phyloP scores from a whole-genome alignment of 345 rosid genomes.

The Draba incana region DNA sequence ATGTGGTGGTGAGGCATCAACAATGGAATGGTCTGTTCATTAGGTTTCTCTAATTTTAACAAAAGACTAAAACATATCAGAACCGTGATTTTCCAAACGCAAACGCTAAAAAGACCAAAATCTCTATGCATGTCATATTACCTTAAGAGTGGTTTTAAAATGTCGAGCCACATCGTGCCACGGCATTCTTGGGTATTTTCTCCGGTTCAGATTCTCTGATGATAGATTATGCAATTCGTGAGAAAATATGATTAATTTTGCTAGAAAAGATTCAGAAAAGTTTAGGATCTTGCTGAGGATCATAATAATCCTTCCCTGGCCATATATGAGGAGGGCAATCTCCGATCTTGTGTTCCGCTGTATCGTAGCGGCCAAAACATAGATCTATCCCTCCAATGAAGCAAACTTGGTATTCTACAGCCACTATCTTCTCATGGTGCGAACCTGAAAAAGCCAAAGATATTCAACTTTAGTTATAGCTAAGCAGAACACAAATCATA shows the following conservation, averaged over 20 bases:
- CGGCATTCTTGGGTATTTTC: conserved; percentile 90
- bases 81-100: not conserved
- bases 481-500: not conserved
- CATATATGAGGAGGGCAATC: conserved; percentile 71
- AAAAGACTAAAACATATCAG: conserved; percentile 18
- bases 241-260: conserved; percentile 16
- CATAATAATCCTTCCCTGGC: conserved; percentile 97
- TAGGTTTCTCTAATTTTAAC: conserved; percentile 63
- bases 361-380: conserved; percentile 92
- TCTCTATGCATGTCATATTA: conserved; percentile 24
- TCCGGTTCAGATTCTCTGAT: conserved; percentile 82
- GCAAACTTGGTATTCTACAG: conserved; percentile 77
- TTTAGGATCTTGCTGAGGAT: conserved; percentile 63
- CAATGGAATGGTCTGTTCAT: conserved; percentile 80
- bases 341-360: conserved; percentile 69
- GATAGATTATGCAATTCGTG: not conserved
- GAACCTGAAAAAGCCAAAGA: conserved; percentile 57
- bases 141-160: conserved; percentile 99
- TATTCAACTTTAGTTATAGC: conserved; percentile 5
- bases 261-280: not conserved
- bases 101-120: not conserved
- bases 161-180: conserved; percentile 97
- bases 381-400: conserved; percentile 93
- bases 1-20: conserved; percentile 93
- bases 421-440: conserved; percentile 94